phyloP scores from a whole-genome alignment of 345 rosid species.

The Rhodamnia rubescens region DNA sequence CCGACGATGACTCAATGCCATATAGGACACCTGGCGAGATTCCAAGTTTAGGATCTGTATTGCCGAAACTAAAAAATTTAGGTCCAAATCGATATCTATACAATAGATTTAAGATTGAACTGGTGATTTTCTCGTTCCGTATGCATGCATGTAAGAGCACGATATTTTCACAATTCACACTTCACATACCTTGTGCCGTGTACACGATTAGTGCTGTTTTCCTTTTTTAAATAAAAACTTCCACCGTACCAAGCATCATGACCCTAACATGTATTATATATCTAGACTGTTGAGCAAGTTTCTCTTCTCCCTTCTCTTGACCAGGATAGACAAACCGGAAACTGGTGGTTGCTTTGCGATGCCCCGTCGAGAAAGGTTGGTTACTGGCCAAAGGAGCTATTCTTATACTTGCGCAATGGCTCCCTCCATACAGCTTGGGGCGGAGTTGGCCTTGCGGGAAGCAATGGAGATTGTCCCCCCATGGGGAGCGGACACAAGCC shows the following conservation, averaged over 20 bases:
- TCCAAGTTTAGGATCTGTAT: not conserved
- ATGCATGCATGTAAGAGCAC: not conserved
- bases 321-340: not conserved
- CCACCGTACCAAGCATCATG: not conserved
- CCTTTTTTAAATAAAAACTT: not conserved
- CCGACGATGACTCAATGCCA: rapidly evolving
- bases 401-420: not conserved
- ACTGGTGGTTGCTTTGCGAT: not conserved
- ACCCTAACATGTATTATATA: not conserved
- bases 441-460: not conserved
- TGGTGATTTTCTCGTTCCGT: not conserved
- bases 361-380: not conserved
- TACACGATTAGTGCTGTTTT: not conserved
- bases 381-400: not conserved
- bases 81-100: rapidly evolving
- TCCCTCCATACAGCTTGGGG: not conserved
- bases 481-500: not conserved
- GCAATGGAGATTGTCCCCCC: not conserved
- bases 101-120: rapidly evolving
- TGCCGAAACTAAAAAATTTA: not conserved
- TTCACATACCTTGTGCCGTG: not conserved
- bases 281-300: not conserved
- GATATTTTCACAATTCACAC: not conserved
- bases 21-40: rapidly evolving
- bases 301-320: not conserved